phyloP scores from a whole-genome alignment of 106 monocot genomes.

The Acorus gramineus region DNA sequence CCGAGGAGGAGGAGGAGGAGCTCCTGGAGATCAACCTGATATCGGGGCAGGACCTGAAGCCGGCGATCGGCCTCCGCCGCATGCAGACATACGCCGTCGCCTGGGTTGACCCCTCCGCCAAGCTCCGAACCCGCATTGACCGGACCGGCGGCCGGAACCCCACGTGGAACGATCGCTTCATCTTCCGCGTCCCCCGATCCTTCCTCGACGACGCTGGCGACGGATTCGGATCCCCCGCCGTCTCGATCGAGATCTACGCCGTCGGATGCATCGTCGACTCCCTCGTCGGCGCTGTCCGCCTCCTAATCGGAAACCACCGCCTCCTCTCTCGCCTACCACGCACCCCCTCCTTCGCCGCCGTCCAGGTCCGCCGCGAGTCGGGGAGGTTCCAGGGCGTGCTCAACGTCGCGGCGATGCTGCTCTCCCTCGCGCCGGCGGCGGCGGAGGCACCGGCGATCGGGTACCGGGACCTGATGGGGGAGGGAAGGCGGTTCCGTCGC shows the following conservation, averaged over 20 bases:
- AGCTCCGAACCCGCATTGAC: constrained; percentile 49
- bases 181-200: constrained; percentile 15
- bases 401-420: constrained; percentile 40
- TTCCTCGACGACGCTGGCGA: constrained; percentile 7
- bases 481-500: neutral
- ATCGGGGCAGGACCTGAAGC: constrained; percentile 55
- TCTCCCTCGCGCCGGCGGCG: constrained; percentile 21
- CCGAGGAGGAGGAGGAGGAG: neutral
- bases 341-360: constrained; percentile 32
- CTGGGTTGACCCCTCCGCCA: constrained; percentile 42
- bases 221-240: constrained; percentile 11
- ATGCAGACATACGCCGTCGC: constrained; percentile 45
- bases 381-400: constrained; percentile 62
- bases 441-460: constrained; percentile 26
- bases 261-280: constrained; percentile 22
- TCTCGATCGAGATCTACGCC: constrained; percentile 22
- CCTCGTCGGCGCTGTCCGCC: constrained; percentile 28
- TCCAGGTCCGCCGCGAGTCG: constrained; percentile 65
- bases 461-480: constrained; percentile 11
- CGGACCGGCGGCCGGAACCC: constrained; percentile 41
- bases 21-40: constrained; percentile 59
- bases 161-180: constrained; percentile 50
- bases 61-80: constrained; percentile 16
- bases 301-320: constrained; percentile 30
- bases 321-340: constrained; percentile 19